These are phyloP conservation scores for Fraxinus anomala DNA, from an alignment of 257 asterid species.

Conservation along the genomic window DNA sequence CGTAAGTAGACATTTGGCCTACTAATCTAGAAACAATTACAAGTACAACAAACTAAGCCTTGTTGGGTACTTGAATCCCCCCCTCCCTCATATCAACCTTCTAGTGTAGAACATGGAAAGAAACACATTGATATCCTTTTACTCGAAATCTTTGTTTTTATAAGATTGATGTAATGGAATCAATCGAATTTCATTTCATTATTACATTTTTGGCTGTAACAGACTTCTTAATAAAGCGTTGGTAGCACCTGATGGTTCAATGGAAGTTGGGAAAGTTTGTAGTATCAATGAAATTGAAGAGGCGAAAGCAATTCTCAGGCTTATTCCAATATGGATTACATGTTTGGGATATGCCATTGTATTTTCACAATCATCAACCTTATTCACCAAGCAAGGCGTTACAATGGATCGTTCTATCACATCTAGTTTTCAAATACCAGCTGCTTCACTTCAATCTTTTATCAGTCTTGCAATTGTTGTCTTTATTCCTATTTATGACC, in stretches of 20 bases:
- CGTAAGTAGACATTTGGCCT: background rate
- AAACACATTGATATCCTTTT: background rate
- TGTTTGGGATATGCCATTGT: conserved; percentile 33
- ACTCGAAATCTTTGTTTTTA: background rate
- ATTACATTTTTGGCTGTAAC: background rate
- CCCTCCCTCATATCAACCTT: background rate
- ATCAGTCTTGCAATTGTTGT: background rate
- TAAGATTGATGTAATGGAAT: background rate
- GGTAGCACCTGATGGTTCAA: conserved; percentile 16
- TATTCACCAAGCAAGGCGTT: conserved; percentile 31
- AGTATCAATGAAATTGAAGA: conserved; percentile 17
- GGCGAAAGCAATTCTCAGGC: conserved; percentile 21
- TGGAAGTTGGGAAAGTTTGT: conserved; percentile 4
- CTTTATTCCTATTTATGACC: background rate
- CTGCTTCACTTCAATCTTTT: conserved; percentile 28
- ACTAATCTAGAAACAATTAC: no score
- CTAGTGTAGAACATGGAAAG: background rate
- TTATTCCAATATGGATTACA: conserved; percentile 31
- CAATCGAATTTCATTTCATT: background rate
- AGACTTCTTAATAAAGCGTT: conserved; percentile 31
- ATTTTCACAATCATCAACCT: conserved; percentile 27
- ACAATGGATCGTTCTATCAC: conserved; percentile 28
- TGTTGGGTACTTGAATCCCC: no score
- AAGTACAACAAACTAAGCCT: no score
- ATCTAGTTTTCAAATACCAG: conserved; percentile 17